Conservation (phyloP, 352 stramenopile genomes). For the Globisporangium uncinulatum region DNA sequence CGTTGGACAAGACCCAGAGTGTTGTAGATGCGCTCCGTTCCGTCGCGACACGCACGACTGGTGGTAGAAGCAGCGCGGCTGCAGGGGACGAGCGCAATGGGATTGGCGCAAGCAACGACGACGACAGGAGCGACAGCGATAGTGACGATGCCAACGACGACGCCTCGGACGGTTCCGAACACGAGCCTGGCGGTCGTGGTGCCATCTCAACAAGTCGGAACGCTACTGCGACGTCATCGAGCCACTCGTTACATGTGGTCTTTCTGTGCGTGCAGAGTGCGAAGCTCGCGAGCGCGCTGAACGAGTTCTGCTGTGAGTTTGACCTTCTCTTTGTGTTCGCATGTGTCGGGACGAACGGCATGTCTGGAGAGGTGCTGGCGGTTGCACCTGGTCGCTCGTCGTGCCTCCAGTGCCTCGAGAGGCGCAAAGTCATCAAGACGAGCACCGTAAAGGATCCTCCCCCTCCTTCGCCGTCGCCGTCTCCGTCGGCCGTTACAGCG, state of each 20-base stretch:
- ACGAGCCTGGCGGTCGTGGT: slow-evolving; percentile 1
- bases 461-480: not conserved
- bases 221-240: no score
- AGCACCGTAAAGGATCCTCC: no score
- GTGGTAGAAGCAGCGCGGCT: not conserved
- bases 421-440: slow-evolving; percentile 33
- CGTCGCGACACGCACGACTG: not conserved
- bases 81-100: no score
- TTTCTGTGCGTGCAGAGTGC: not conserved
- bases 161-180: not conserved
- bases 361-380: slow-evolving; percentile 32
- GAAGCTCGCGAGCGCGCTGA: slow-evolving; percentile 28
- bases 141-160: not conserved
- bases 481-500: not conserved
- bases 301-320: slow-evolving; percentile 37
- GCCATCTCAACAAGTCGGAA: not conserved
- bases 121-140: not conserved
- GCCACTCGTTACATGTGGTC: no score
- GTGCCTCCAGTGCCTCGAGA: slow-evolving; percentile 23
- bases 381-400: slow-evolving; percentile 19
- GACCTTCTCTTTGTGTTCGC: slow-evolving; percentile 29
- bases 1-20: slow-evolving; percentile 5
- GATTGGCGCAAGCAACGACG: no score
- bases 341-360: slow-evolving; percentile 22
- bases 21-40: slow-evolving; percentile 15